Base-by-base conservation (phyloP, 306 rosid species). In the Pyrus betulifolia region DNA sequence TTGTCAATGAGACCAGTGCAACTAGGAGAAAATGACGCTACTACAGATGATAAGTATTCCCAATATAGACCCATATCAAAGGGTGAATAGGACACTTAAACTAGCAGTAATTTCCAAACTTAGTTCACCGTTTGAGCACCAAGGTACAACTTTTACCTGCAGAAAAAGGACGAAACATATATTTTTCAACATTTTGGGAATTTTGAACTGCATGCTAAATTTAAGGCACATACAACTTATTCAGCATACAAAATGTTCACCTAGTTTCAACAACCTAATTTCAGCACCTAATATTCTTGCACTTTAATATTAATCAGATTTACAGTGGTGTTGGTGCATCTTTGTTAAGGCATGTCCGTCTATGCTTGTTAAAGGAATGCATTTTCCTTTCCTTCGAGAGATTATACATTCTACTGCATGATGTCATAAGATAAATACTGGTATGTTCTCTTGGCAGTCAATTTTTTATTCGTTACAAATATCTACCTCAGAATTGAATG, bases 401-500 rank as follows among this genome's bases (percentile, higher is more conserved):
- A 71, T 1, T 71, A 57, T 31, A 33, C 14, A 31, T 31, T 54
- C 49, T 52, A 33, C 59, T 21, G 31, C 75, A 71, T 19, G 23
- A 70, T 30, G 27, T 44, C 44, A 28, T 33, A 10, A 25, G 27
- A 31, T 54, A 25, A 70, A 33, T 25, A 52, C 51, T 70, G 27
- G 21, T 51, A 52, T 9, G 27, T 4, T 52, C 59, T 18, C 75
- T 31, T 17, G 61, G 38, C 31, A 71, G 46, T 21, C 75, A 71
- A 40, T 71, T 46, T 18, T 66, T 66, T 35, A 7, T 35, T 7
- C 6, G 7, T 7, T 38, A 30, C 40, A 61, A 59, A 78, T 62
- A 65, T 75, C 57, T 82, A 94, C 97, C 98, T 89, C 92, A 58
- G 93, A 89, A 74, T 89, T 92, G 78, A 92, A 94, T 11, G 97